Evolutionary conservation across 345 rosid species (phyloP), one percentile per base, ranked within the genome.

Genomic region (Cochlearia excelsa): DNA sequence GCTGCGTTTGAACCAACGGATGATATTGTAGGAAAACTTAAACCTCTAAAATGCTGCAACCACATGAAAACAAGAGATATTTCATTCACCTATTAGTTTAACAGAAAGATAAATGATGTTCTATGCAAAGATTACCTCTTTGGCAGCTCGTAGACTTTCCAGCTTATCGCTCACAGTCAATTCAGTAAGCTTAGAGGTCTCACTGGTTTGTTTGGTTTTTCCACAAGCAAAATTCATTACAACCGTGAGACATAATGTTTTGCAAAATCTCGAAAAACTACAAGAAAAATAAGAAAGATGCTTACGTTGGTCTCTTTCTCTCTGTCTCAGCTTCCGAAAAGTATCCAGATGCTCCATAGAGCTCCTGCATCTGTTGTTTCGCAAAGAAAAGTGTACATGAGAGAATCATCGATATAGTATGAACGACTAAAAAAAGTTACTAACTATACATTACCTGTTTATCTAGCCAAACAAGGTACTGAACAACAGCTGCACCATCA

Each of bases 401-500:
- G 40, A 34, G 34, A 43, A 42, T 48, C 10, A 0, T 45, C 28
- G 0, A 63, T 16, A 37, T 16, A 10, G 2, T 8, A 28, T 46
- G n/a, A n/a, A n/a, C n/a, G 29, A 29, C 11, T 54, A 1, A 0
- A 4, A 6, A n/a, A 29, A 52, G 1, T 26, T 34, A 8, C 16
- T 50, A n/a, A 7, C 30, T 38, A 34, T 44, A 35, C 28, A 8
- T 31, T 75, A 87, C 97, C 89, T 85, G 91, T 59, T 77, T 76
- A 71, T 91, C 98, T 45, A 91, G 84, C 97, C 97, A 90, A 53
- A 67, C 86, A 68, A 93, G 87, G 83, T 70, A 93, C 65, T 89
- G 96, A 72, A 93, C 99, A 74, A 89, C 90, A 77, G 95, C 92
- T 54, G 96, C 97, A 73, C 99, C 97, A 82, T 94, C 99, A 30